Evolutionary conservation across 2,329 filamentous ascomycete species (phyloP), one percentile per base, ranked within the genome.

Genomic region (Grosmannia serpens): DNA sequence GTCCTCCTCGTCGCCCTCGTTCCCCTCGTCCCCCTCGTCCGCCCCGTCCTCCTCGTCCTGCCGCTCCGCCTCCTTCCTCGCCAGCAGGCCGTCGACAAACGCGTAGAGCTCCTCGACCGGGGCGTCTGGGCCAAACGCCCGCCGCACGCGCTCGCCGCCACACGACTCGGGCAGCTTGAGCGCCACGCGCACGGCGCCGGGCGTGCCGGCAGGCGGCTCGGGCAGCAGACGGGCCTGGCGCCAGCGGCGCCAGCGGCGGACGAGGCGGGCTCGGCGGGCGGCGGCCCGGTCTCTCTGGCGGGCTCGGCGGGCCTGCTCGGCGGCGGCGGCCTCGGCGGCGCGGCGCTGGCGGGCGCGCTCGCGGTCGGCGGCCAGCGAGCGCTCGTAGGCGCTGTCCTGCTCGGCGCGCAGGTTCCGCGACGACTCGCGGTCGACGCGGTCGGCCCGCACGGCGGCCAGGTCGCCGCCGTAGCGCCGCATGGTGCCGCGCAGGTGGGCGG

Each of bases 351-450:
- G 80, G 0, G 89, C 88, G 24, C 92, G 86, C 70, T 96, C 91
- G 46, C 91, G 80, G 71, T 99, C 94, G 61, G 85, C 84, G 11
- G 91, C 92, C 33, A 99, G 76, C 0, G 89, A 95, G 61, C 91
- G 84, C 73, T 99, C 91, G 70, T 99, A 99, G 0, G 94, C 94
- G 11, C 84, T 88, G 69, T 97, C 91, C 70, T 99, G 94, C 70
- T 96, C 85, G 61, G 87, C 82, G n/a, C 91, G 83, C 38, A 99
- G 76, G 65, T 76, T 88, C 52, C 92, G 81, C n/a, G 87, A 82
- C 2, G 89, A 84, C 68, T 95, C 84, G 64, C 95, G 89, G 49
- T 91, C 89, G 20, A 83, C 82, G 57, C 91, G 80, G 65, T 89
- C 84, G 2, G 86, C 82, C n/a, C 91, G 82, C 24, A 88, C 85